Conservation (phyloP, 225 moss, liverwort and hornwort genomes). For the Rhytidiadelphus loreus region DNA sequence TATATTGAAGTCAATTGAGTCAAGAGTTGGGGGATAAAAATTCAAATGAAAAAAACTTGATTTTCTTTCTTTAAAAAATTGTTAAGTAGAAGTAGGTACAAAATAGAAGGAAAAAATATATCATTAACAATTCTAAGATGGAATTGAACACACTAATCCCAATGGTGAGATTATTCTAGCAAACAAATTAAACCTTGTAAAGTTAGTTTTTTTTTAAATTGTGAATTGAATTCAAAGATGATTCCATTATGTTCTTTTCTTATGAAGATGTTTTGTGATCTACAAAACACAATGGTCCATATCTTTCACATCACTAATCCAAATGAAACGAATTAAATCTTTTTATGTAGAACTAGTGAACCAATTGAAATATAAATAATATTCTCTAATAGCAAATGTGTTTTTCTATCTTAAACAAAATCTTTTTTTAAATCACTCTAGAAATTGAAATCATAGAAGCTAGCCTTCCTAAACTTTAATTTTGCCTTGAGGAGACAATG, state of each 20-base stretch:
- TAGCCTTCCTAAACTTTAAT: neutral
- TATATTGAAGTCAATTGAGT: neutral
- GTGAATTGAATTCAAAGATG: neutral
- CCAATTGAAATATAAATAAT: neutral
- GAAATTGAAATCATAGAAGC: neutral
- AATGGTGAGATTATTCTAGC: neutral
- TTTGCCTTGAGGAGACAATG: fast-evolving
- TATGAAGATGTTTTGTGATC: neutral
- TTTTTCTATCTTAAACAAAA: too few relatives aligned
- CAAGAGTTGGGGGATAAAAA: neutral
- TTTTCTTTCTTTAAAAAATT: neutral
- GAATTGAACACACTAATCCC: neutral
- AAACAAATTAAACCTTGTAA: neutral
- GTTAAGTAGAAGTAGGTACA: too few relatives aligned
- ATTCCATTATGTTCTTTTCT: neutral
- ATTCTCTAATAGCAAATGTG: fast-evolving
- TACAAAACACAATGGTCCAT: too few relatives aligned
- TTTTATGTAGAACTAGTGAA: too few relatives aligned
- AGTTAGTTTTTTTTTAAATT: neutral
- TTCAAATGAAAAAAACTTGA: neutral
- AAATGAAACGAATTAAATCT: neutral
- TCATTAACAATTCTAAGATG: neutral
- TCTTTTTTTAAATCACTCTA: neutral
- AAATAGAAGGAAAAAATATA: neutral
- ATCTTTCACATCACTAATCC: neutral